Base-by-base conservation (phyloP, 768 basidiomycete genomes). In the Pisolithus albus region DNA sequence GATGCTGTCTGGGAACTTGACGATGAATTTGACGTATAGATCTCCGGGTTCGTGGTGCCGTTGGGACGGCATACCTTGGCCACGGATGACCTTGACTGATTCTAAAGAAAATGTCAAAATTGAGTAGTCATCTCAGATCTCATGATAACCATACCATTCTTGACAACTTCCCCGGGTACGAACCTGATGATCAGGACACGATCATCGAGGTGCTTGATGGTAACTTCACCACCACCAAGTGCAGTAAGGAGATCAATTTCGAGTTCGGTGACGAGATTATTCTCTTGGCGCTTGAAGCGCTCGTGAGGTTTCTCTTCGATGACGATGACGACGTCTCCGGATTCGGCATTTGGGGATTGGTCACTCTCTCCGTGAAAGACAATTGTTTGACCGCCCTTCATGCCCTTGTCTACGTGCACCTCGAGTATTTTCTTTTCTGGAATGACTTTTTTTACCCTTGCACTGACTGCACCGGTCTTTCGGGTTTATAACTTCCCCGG, bases 11-110 rank as follows among this genome's bases (percentile, higher is more conserved):
- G 96, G 96, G 82, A 98, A 99, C 52, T 77, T 81, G 64, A 99
- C 89, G 56, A 77, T 76, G 59, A 98, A 72, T 64, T 84, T 88
- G 69, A 99, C 78, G 66, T 82, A 92, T 54, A 99, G 79, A 70
- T 98, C 92, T 37, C 96, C 96, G 38, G 84, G 81, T 65, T 99
- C 93, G 72, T 98, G 96, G 71, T 98, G 95, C 54, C 96, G 84
- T 68, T 89, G 89, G 47, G 96, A 97, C 11, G 95, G 96, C 96
- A 99, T 99, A 55, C 96, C 96, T 72, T 98, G 94, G 5, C 88
- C 90, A 46, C 80, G 80, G 60, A 99, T 86, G 57, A 94, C 85
- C 72, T 96, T 97, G 63, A 93, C 64, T 41, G 88, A 85, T 54
- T 88, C 95, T 94, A 60, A 45, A 43, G 7, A 53, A 26, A 19